phyloP scores from a whole-genome alignment of 1,284 basidiomycete species.

The Rhizoctonia solani region DNA sequence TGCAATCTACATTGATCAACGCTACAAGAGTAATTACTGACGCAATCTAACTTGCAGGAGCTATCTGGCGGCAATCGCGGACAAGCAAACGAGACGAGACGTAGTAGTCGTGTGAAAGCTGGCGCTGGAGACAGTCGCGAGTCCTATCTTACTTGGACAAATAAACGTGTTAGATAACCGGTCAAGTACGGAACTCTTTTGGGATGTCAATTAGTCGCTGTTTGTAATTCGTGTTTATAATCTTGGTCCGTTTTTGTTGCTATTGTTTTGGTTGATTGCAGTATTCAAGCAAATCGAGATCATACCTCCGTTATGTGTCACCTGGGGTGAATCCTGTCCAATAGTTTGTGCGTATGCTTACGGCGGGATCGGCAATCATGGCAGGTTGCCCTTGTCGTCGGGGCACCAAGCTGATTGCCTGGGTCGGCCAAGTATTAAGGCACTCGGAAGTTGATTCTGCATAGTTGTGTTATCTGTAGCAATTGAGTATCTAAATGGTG shows the following conservation, averaged over 20 bases:
- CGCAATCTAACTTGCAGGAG: slow-evolving; percentile 15
- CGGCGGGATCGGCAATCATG: not conserved
- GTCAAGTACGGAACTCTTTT: not conserved
- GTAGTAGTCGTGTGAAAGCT: slow-evolving; percentile 66
- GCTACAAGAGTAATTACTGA: slow-evolving; percentile 7
- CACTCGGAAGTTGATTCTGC: too few relatives aligned
- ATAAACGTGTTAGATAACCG: slow-evolving; percentile 44
- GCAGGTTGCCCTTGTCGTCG: not conserved
- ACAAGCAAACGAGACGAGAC: slow-evolving; percentile 53
- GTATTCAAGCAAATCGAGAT: not conserved
- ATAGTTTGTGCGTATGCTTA: not conserved
- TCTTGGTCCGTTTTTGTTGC: slow-evolving; percentile 31
- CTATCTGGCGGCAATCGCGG: slow-evolving; percentile 19
- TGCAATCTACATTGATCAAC: not conserved
- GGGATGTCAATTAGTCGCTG: not conserved
- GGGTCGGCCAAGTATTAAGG: not conserved
- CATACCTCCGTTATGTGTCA: not conserved
- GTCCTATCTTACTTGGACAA: slow-evolving; percentile 83
- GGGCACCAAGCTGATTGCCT: not conserved
- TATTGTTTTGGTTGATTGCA: not conserved
- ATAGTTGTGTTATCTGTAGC: too few relatives aligned
- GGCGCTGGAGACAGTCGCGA: slow-evolving; percentile 67
- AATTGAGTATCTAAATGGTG: too few relatives aligned
- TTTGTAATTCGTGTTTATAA: slow-evolving; percentile 34
- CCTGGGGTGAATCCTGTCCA: not conserved